Conservation (phyloP, 352 stramenopile genomes). For the Phytophthora colocasiae region DNA sequence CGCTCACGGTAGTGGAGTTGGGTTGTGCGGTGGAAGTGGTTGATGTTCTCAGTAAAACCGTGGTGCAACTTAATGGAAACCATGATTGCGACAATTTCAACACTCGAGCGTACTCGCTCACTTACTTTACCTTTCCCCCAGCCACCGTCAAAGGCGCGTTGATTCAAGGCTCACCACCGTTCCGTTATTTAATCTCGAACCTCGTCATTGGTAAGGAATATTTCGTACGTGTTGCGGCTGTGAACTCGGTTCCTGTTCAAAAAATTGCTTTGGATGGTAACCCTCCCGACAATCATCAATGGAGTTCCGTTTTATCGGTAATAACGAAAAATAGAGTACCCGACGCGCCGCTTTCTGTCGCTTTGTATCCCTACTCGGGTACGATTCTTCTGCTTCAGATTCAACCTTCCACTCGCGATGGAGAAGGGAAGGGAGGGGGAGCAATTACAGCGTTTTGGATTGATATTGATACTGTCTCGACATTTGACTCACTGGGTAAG, state of each 20-base stretch:
- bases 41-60: conserved; percentile 25
- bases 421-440: conserved; percentile 51
- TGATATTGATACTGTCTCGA: conserved; percentile 75
- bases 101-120: conserved; percentile 52
- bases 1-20: conserved; percentile 61
- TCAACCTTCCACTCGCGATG: conserved; percentile 70
- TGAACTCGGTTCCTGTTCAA: conserved; percentile 92
- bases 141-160: conserved; percentile 56
- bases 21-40: conserved; percentile 54
- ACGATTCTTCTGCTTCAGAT: conserved; percentile 81
- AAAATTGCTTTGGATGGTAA: conserved; percentile 79
- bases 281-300: conserved; percentile 92
- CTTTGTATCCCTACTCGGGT: conserved; percentile 62
- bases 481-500: conserved; percentile 74
- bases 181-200: conserved; percentile 74
- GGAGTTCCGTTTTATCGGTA: conserved; percentile 81
- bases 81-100: conserved; percentile 61
- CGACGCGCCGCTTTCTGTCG: conserved; percentile 66
- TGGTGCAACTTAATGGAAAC: conserved; percentile 28
- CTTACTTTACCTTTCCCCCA: conserved; percentile 66
- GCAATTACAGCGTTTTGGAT: conserved; percentile 74
- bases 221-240: conserved; percentile 92
- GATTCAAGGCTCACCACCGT: conserved; percentile 86
- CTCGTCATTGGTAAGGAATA: conserved; percentile 83
- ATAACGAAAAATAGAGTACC: conserved; percentile 90